phyloP scores from a whole-genome alignment of 1,139 yeast genomes.

The Diutina neorugosa region DNA sequence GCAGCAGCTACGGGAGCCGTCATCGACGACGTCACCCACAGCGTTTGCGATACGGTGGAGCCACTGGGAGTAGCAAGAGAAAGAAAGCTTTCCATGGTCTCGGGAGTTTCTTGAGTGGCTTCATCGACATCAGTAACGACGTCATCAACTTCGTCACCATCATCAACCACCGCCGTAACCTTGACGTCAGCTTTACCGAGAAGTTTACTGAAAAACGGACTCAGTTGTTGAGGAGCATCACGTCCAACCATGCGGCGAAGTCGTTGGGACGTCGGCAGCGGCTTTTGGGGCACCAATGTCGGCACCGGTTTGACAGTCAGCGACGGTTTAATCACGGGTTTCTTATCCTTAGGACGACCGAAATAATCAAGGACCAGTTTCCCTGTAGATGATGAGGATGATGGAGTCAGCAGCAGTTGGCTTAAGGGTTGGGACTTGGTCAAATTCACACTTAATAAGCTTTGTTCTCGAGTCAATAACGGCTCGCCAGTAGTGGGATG shows the following conservation, averaged over 20 bases:
- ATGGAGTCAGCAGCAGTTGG: neutral
- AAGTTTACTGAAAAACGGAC: neutral
- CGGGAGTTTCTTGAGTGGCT: neutral
- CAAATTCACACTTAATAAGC: conserved; percentile 8
- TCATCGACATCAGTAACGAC: neutral
- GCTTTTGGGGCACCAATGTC: neutral
- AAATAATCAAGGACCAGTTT: conserved; percentile 2
- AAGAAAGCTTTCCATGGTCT: neutral
- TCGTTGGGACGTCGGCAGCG: neutral
- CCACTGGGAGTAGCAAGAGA: neutral
- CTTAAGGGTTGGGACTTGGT: neutral
- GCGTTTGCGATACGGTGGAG: neutral
- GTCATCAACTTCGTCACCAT: neutral
- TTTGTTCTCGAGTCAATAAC: conserved; percentile 36
- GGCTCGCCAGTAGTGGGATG: conserved; percentile 50
- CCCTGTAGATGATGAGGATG: neutral
- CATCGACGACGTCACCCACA: neutral
- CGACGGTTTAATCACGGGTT: neutral
- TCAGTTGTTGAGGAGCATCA: neutral
- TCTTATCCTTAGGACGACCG: neutral
- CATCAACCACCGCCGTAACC: neutral
- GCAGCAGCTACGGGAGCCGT: neutral
- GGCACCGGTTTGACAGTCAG: neutral
- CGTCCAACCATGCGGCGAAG: neutral
- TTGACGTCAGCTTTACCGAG: neutral